Evolutionary conservation across 208 protist genomes (phyloP).

Genomic region (Tritrichomonas musculus): DNA sequence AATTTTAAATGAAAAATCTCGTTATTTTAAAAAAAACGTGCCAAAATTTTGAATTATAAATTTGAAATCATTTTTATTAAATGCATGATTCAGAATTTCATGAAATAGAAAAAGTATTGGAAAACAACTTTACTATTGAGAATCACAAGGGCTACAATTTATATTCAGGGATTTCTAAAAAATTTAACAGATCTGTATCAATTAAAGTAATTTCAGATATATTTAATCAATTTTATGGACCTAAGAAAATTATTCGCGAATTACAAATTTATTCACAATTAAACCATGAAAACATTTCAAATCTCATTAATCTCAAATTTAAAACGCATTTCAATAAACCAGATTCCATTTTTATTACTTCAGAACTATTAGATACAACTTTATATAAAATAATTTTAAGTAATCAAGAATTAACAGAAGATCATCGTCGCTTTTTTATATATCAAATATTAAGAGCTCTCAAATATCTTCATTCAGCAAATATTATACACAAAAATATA

Average conservation of each 20-base stretch:
- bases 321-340: conserved; percentile 49
- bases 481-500: conserved; percentile 50
- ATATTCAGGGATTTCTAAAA: too few species aligned
- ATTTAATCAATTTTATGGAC: background rate
- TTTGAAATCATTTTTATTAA: too few species aligned
- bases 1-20: too few species aligned
- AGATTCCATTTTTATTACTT: conserved; percentile 79
- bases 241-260: conserved; percentile 46
- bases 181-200: too few species aligned
- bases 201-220: conserved; percentile 19
- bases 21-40: too few species aligned
- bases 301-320: background rate
- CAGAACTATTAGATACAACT: conserved; percentile 87
- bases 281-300: conserved; percentile 52
- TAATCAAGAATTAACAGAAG: background rate
- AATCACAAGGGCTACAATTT: too few species aligned
- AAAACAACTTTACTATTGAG: too few species aligned
- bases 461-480: conserved; percentile 53
- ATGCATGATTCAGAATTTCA: too few species aligned
- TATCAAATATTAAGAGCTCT: conserved; percentile 51
- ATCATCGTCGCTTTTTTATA: conserved; percentile 26
- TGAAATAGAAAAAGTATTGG: too few species aligned
- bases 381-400: conserved; percentile 73
- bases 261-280: conserved; percentile 51
- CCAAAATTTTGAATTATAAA: too few species aligned